A percentile compares a stretch with the other conserved stretches of the same genome.
phyloP scores from a whole-genome alignment of 352 stramenopile species.

The Pythium periplocum region DNA sequence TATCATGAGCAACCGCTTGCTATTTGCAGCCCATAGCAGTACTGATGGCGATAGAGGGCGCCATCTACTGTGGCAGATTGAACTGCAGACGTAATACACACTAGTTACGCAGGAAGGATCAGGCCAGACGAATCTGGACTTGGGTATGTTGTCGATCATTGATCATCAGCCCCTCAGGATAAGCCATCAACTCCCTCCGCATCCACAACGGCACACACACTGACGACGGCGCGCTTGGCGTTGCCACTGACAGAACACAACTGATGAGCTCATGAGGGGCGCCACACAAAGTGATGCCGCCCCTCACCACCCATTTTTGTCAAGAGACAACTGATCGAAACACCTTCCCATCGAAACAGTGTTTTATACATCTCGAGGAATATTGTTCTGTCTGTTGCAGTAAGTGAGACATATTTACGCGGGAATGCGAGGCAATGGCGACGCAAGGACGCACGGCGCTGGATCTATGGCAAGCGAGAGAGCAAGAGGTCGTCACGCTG shows the following conservation, averaged over 20 bases:
- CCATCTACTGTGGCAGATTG: constrained; percentile 87
- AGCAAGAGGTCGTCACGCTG: constrained; percentile 26
- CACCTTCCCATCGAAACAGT: not conserved
- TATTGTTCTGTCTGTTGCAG: constrained; percentile 10
- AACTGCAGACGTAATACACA: constrained; percentile 35
- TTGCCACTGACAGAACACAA: too few species aligned
- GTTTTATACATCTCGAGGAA: constrained; percentile 11
- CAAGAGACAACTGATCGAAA: too few species aligned
- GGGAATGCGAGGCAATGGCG: constrained; percentile 14
- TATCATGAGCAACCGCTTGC: constrained; percentile 87
- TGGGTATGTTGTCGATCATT: constrained; percentile 74
- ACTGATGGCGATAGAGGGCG: constrained; percentile 59
- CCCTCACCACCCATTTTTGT: too few species aligned
- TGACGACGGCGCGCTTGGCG: too few species aligned
- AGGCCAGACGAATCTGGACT: constrained; percentile 78
- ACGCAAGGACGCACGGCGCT: constrained; percentile 28
- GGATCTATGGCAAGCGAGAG: constrained; percentile 30
- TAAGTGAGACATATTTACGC: constrained; percentile 6
- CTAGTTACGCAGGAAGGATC: constrained; percentile 49
- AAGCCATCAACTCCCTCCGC: constrained; percentile 65
- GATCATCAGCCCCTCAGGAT: constrained; percentile 83
- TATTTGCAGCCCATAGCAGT: constrained; percentile 87
- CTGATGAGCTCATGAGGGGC: too few species aligned
- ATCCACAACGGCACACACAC: too few species aligned
- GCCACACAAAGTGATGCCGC: too few species aligned